Percentiles rank a stretch among this genome's conserved stretches.
These are phyloP conservation scores for Corallochytrium limacisporum DNA, from an alignment of 78 protist species.

Conservation along the genomic window DNA sequence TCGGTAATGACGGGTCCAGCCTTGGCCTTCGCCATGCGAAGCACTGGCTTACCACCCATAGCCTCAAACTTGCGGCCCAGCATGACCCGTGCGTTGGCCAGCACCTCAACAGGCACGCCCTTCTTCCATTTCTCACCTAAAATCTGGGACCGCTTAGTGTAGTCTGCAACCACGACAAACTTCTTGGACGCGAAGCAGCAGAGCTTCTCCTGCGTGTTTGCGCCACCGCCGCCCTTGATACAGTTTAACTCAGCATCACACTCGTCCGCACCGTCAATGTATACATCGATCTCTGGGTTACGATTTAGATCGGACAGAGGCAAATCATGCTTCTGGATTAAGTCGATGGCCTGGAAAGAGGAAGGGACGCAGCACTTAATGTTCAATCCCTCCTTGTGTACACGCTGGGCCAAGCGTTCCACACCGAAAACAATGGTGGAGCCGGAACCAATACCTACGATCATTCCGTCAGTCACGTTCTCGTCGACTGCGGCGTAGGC, in stretches of 20 bases:
- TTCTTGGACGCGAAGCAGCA: conserved; percentile 35
- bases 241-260: conserved; percentile 20
- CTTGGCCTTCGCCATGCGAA: conserved; percentile 52
- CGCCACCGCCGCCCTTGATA: conserved; percentile 62
- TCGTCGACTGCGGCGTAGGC: conserved; percentile 27
- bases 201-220: conserved; percentile 54
- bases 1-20: conserved; percentile 68
- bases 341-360: conserved; percentile 53
- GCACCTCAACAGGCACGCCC: conserved; percentile 71
- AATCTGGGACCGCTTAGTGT: background rate
- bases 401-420: conserved; percentile 28
- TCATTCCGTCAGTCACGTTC: background rate
- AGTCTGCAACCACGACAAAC: conserved; percentile 60
- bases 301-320: conserved; percentile 27
- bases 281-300: conserved; percentile 43
- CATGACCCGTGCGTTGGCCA: conserved; percentile 33
- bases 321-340: conserved; percentile 18
- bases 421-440: conserved; percentile 68
- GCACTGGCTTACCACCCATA: background rate
- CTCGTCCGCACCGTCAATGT: conserved; percentile 78
- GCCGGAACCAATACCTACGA: conserved; percentile 71
- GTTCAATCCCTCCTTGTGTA: conserved; percentile 13
- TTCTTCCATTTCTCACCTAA: conserved; percentile 30
- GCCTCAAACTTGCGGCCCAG: background rate
- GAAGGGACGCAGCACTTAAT: conserved; percentile 65